Conservation (phyloP, 371 early-diverging fungal species). For the Mortierella sp. region DNA sequence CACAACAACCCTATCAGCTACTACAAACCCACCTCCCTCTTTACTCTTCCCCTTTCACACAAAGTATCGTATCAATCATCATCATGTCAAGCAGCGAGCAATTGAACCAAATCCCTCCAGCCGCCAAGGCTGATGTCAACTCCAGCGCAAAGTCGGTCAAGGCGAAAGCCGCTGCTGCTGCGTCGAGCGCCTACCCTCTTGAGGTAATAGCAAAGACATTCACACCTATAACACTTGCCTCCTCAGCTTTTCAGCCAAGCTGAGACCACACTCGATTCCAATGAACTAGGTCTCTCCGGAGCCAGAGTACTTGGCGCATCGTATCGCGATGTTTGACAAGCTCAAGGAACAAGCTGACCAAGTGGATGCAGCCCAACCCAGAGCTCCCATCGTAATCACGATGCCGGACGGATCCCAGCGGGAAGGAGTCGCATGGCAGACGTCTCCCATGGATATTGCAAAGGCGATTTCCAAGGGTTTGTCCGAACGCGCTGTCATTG, state of each 20-base stretch:
- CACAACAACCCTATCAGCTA: too few species aligned
- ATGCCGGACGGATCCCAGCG: constrained; percentile 88
- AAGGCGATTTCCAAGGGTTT: constrained; percentile 87
- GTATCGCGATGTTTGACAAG: constrained; percentile 90
- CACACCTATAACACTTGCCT: too few species aligned
- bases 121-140: constrained; percentile 2
- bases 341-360: constrained; percentile 82
- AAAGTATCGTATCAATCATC: too few species aligned
- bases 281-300: constrained; percentile 69
- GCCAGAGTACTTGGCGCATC: constrained; percentile 87
- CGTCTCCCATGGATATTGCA: constrained; percentile 95
- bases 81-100: constrained; percentile 7
- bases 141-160: constrained; percentile 55
- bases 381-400: constrained; percentile 86
- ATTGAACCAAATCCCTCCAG: constrained; percentile 13
- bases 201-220: too few species aligned
- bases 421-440: constrained; percentile 93
- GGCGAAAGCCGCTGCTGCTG: constrained; percentile 51
- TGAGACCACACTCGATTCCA: too few species aligned
- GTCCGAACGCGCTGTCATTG: constrained; percentile 90
- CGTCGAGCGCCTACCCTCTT: constrained; percentile 55
- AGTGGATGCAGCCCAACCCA: constrained; percentile 87
- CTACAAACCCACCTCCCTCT: too few species aligned
- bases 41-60: too few species aligned
- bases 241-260: too few species aligned